A percentile compares a stretch with the other conserved stretches of the same genome.
Conservation (phyloP, 352 stramenopile genomes). For the Phytophthora pistaciae region DNA sequence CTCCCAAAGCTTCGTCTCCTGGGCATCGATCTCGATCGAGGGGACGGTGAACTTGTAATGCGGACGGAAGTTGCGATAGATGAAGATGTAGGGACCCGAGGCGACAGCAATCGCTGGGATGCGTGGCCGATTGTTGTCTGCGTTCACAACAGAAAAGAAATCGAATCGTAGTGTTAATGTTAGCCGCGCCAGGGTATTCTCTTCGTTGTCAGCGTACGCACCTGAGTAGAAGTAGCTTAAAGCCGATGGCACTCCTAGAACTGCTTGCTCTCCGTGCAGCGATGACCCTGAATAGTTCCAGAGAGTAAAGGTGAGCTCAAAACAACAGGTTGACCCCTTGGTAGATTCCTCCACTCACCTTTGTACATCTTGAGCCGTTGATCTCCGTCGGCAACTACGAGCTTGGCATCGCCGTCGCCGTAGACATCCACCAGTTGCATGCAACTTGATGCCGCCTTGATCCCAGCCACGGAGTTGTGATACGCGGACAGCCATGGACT, state of each 20-base stretch:
- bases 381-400: slow-evolving; percentile 84
- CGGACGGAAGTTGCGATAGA: slow-evolving; percentile 92
- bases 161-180: neutral
- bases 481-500: slow-evolving; percentile 90
- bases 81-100: slow-evolving; percentile 89
- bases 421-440: slow-evolving; percentile 86
- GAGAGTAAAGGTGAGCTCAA: neutral
- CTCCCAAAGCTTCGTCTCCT: slow-evolving; percentile 82
- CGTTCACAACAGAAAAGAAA: neutral
- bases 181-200: neutral
- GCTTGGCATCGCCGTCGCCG: slow-evolving; percentile 83
- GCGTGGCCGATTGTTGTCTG: slow-evolving; percentile 70
- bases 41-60: slow-evolving; percentile 93
- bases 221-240: slow-evolving; percentile 83
- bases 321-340: neutral
- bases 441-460: slow-evolving; percentile 83
- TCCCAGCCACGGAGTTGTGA: slow-evolving; percentile 91
- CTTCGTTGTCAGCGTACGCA: neutral
- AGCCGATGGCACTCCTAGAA: slow-evolving; percentile 78
- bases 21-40: slow-evolving; percentile 71
- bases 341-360: slow-evolving; percentile 57
- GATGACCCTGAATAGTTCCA: slow-evolving; percentile 51
- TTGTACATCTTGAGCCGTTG: slow-evolving; percentile 91
- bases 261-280: slow-evolving; percentile 81
- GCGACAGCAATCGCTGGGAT: slow-evolving; percentile 89